These are phyloP conservation scores for Paraphaeosphaeria sporulosa DNA, from an alignment of 2,329 filamentous ascomycete genomes.

Conservation along the genomic window DNA sequence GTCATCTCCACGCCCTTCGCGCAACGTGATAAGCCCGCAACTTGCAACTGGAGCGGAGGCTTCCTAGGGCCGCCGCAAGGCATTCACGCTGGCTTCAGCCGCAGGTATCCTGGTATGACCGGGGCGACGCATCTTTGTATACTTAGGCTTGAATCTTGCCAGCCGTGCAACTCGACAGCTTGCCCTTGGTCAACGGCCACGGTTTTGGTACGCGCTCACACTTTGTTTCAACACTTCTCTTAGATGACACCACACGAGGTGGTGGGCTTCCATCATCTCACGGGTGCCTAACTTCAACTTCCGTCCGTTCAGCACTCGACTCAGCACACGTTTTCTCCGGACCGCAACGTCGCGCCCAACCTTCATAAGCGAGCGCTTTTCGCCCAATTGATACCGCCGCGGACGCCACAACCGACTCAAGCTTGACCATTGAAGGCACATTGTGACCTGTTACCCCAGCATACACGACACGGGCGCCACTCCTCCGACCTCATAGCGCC, in stretches of 20 bases:
- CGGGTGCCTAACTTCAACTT: slow-evolving; percentile 1
- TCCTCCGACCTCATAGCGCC: background rate
- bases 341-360: slow-evolving; percentile 5
- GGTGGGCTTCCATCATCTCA: slow-evolving; percentile 13
- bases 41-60: slow-evolving; percentile 15
- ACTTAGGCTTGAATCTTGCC: slow-evolving; percentile 14
- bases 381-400: background rate
- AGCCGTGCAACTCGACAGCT: slow-evolving; percentile 10
- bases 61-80: slow-evolving; percentile 17
- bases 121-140: slow-evolving; percentile 13
- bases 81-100: slow-evolving; percentile 23
- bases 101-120: slow-evolving; percentile 16
- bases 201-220: slow-evolving; percentile 4
- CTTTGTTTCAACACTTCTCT: slow-evolving; percentile 3
- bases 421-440: background rate
- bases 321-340: background rate
- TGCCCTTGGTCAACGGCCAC: slow-evolving; percentile 9
- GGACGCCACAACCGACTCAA: background rate
- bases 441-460: background rate
- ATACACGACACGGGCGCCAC: background rate
- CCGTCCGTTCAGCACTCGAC: slow-evolving; percentile 12
- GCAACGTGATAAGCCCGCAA: slow-evolving; percentile 28
- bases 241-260: slow-evolving; percentile 11
- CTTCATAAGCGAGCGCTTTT: background rate
- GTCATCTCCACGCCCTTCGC: slow-evolving; percentile 17